Evolutionary conservation across 2,329 filamentous ascomycete species (phyloP).

Genomic region (Penicillium rolfsii): DNA sequence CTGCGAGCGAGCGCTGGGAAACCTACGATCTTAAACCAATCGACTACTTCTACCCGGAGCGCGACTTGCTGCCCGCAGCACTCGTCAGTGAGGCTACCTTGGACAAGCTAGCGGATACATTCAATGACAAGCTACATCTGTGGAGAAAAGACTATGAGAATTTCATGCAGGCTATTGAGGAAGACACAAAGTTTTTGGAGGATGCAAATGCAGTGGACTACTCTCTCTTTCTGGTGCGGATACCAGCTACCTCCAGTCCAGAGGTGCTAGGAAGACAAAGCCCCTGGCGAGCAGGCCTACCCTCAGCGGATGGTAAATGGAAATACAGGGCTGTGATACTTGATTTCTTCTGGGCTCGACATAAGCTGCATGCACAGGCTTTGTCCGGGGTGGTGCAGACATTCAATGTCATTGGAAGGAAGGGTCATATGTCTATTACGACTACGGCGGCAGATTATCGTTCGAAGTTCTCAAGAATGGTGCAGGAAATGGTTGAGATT

Average conservation of each 20-base stretch:
- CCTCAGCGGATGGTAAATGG: constrained; percentile 65
- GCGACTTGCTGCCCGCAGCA: constrained; percentile 67
- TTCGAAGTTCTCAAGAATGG: constrained; percentile 58
- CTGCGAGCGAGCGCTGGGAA: constrained; percentile 61
- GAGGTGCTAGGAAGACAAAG: constrained; percentile 37
- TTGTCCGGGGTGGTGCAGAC: constrained; percentile 68
- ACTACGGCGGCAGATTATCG: constrained; percentile 70
- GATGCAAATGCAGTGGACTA: constrained; percentile 72
- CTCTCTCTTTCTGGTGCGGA: constrained; percentile 70
- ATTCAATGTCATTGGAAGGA: constrained; percentile 65
- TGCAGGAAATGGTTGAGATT: constrained; percentile 50
- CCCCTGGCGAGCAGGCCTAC: constrained; percentile 65
- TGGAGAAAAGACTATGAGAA: constrained; percentile 58
- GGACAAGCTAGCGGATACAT: constrained; percentile 67
- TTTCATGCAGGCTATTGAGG: constrained; percentile 59
- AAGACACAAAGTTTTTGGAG: constrained; percentile 66
- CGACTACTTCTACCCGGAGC: constrained; percentile 75
- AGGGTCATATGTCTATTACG: constrained; percentile 76
- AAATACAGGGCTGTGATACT: constrained; percentile 69
- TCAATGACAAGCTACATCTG: constrained; percentile 67
- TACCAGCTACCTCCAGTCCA: constrained; percentile 47
- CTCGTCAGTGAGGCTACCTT: constrained; percentile 68
- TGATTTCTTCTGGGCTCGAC: constrained; percentile 80
- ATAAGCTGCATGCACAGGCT: constrained; percentile 66
- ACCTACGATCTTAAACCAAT: constrained; percentile 75